A percentile compares a stretch with the other conserved stretches of the same genome.
Conservation (phyloP, 495 filamentous ascomycete genomes). For the Penicillium arizonense region DNA sequence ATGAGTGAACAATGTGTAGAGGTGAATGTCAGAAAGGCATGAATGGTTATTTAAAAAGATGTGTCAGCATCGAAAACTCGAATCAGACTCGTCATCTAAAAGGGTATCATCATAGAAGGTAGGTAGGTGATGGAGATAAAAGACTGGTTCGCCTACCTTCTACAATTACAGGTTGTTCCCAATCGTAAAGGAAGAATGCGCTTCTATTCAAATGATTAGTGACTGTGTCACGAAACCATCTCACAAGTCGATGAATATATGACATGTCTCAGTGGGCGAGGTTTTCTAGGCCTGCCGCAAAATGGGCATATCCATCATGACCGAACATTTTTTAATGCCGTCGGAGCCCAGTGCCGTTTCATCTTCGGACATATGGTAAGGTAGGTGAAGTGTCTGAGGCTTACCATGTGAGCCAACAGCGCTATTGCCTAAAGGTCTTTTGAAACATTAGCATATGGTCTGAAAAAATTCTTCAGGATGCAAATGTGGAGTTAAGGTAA, state of each 20-base stretch:
- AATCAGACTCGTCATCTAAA: constrained; percentile 64
- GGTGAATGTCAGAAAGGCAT: constrained; percentile 51
- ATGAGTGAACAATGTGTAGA: constrained; percentile 7
- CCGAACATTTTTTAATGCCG: constrained; percentile 49
- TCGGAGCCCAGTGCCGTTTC: constrained; percentile 99
- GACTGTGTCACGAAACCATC: constrained; percentile 21
- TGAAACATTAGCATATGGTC: constrained; percentile 25
- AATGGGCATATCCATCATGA: constrained; percentile 85
- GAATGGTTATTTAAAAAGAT: constrained; percentile 55
- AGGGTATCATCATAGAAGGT: constrained; percentile 48
- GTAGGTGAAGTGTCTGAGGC: constrained; percentile 16
- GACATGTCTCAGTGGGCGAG: constrained; percentile 87
- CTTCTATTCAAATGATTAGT: constrained; percentile 32
- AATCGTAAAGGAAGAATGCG: neutral
- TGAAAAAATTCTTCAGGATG: constrained; percentile 1
- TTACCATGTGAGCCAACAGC: constrained; percentile 26
- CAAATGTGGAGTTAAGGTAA: constrained; percentile 10
- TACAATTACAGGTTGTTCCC: constrained; percentile 11
- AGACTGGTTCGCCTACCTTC: constrained; percentile 19
- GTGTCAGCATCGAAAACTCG: constrained; percentile 61
- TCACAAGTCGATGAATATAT: constrained; percentile 19
- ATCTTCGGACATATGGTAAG: constrained; percentile 60
- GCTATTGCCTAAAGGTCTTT: constrained; percentile 16
- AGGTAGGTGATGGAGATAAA: constrained; percentile 15
- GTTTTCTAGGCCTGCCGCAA: constrained; percentile 99